Conservation (phyloP, 2,329 filamentous ascomycete genomes). For the Chalara sp. region DNA sequence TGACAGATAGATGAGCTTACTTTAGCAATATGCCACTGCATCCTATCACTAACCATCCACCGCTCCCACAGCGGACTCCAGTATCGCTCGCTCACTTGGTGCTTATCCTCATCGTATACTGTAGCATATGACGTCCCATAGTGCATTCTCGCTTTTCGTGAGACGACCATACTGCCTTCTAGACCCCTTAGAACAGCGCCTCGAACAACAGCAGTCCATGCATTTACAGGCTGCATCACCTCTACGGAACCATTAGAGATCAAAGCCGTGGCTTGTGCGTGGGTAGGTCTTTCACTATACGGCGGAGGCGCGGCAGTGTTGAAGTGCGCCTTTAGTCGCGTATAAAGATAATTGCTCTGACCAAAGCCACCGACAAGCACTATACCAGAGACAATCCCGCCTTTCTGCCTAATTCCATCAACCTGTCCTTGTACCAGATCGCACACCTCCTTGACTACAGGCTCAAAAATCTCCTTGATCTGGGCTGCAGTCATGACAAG, state of each 20-base stretch:
- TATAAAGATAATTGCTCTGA: constrained; percentile 71
- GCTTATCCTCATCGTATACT: constrained; percentile 69
- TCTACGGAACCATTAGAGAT: constrained; percentile 55
- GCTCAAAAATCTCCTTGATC: constrained; percentile 69
- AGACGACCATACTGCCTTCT: constrained; percentile 74
- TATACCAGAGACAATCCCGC: constrained; percentile 63
- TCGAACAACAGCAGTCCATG: constrained; percentile 74
- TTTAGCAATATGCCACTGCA: constrained; percentile 83
- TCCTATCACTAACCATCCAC: constrained; percentile 77
- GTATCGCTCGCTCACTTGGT: constrained; percentile 66
- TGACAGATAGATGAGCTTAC: constrained; percentile 24
- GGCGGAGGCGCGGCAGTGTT: constrained; percentile 41
- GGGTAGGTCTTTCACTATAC: constrained; percentile 65
- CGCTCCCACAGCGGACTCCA: constrained; percentile 76
- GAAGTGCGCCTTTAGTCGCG: constrained; percentile 64
- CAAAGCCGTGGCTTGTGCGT: constrained; percentile 43
- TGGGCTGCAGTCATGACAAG: constrained; percentile 63
- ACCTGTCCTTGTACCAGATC: constrained; percentile 64
- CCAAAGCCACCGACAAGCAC: constrained; percentile 78
- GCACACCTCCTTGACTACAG: constrained; percentile 64
- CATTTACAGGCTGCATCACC: constrained; percentile 76
- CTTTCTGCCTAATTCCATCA: constrained; percentile 52
- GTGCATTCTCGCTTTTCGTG: constrained; percentile 60
- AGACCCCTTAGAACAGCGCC: constrained; percentile 69
- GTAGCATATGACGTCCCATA: constrained; percentile 80